Base-by-base conservation (phyloP, 176 grass and related monocot species). In the Bothriochloa decipiens region DNA sequence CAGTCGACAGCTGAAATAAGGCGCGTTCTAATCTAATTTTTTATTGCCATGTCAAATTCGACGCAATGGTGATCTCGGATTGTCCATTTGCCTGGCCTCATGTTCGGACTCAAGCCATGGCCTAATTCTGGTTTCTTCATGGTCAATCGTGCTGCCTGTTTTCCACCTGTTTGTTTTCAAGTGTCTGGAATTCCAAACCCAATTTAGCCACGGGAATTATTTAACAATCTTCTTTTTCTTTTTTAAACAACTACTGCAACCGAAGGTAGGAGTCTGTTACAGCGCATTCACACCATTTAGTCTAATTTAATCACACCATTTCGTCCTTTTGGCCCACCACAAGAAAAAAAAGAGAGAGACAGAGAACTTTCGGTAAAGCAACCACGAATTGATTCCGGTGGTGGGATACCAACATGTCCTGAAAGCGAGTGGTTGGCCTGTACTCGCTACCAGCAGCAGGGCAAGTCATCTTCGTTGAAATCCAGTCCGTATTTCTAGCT, bases 401-500 rank as follows among this genome's bases (percentile, higher is more conserved):
- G 7, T 71, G n/a, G 40, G 41, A 11, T n/a, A 46, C 26, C 15
- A 79, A 55, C 29, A 77, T 39, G n/a, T 64, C 68, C 73, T 71
- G 53, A 42, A 35, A 65, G 53, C 29, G 33, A 78, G 40, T 72
- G 53, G 60, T 58, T 81, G 78, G 22, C 64, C 65, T 60, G 61
- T 35, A 49, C 41, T 16, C 52, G 13, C 22, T 32, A 60, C 3
- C 47, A 65, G 41, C 28, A 8, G 42, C 28, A 52, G 3, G 75
- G 18, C 14, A 80, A 39, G 39, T 50, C 49, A 49, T 26, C 50
- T 70, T 45, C 12, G 41, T 47, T 49, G 36, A 68, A 75, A 75
- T 75, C n/a, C 40, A 27, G 13, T 41, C 72, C 49, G 17, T 16
- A 47, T 69, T 62, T 69, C 0, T 20, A 16, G n/a, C 14, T 14